Evolutionary conservation across 2,329 filamentous ascomycete species (phyloP).

Genomic region (Pseudogymnoascus sp.): DNA sequence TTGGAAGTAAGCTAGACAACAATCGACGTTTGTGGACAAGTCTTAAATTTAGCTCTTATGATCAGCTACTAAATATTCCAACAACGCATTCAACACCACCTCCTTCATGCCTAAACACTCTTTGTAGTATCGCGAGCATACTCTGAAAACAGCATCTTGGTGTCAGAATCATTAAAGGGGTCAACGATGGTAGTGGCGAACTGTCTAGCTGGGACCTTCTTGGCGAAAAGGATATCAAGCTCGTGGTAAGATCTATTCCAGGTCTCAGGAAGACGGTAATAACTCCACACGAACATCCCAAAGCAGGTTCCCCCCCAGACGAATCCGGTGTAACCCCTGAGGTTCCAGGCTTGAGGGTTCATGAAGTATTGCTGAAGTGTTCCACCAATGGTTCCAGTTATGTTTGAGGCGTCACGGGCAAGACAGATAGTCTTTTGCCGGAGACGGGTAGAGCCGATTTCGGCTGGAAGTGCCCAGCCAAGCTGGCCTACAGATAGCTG

Average conservation of each 20-base stretch:
- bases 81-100: not conserved
- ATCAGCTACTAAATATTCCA: not conserved
- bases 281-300: constrained; percentile 9
- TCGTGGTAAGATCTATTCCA: constrained; percentile 18
- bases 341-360: constrained; percentile 22
- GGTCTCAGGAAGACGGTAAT: constrained; percentile 29
- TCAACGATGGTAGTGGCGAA: constrained; percentile 9
- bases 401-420: constrained; percentile 50
- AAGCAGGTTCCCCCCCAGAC: not conserved
- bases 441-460: constrained; percentile 31
- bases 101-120: not conserved
- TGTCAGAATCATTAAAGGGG: not conserved
- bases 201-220: constrained; percentile 15
- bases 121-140: not conserved
- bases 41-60: not conserved
- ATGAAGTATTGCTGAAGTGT: constrained; percentile 63
- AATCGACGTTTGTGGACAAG: not conserved
- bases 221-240: constrained; percentile 19
- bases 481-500: not conserved
- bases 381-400: constrained; percentile 27
- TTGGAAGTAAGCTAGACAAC: not conserved
- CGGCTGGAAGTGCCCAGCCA: constrained; percentile 15
- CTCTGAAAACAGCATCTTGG: not conserved
- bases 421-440: constrained; percentile 34
- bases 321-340: constrained; percentile 11